These are phyloP conservation scores for Debaryomyces coudertii DNA, from an alignment of 1,139 yeast genomes.

Conservation along the genomic window DNA sequence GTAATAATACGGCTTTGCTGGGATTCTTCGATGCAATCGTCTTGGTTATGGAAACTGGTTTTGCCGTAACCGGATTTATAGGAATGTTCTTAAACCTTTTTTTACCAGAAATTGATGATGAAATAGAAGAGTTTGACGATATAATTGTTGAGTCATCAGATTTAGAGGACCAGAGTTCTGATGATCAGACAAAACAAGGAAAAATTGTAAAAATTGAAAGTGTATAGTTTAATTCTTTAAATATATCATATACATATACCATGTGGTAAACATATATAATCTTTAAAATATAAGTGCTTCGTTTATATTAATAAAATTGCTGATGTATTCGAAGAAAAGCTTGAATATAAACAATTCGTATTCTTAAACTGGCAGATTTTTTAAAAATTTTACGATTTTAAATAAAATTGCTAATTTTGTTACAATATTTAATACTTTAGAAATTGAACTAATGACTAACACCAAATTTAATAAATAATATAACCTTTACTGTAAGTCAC, in stretches of 20 bases:
- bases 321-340: too few relatives aligned
- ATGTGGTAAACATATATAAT: neutral
- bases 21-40: conserved; percentile 83
- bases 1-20: conserved; percentile 59
- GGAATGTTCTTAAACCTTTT: conserved; percentile 73
- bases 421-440: neutral
- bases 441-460: neutral
- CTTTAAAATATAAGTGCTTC: too few relatives aligned
- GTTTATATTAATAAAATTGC: too few relatives aligned
- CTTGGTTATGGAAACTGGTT: conserved; percentile 85
- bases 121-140: conserved; percentile 55
- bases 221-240: neutral
- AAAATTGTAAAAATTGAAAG: neutral
- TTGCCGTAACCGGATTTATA: conserved; percentile 78
- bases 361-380: neutral
- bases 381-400: neutral
- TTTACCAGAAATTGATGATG: conserved; percentile 73
- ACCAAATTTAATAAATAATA: neutral
- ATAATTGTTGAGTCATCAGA: conserved; percentile 51
- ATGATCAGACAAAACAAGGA: conserved; percentile 21
- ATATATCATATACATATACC: neutral
- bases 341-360: too few relatives aligned
- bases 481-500: neutral
- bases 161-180: conserved; percentile 46
- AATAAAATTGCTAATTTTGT: neutral